These are phyloP conservation scores for Ceratocystis colombiana DNA, from an alignment of 2,329 filamentous ascomycete species.

Conservation along the genomic window DNA sequence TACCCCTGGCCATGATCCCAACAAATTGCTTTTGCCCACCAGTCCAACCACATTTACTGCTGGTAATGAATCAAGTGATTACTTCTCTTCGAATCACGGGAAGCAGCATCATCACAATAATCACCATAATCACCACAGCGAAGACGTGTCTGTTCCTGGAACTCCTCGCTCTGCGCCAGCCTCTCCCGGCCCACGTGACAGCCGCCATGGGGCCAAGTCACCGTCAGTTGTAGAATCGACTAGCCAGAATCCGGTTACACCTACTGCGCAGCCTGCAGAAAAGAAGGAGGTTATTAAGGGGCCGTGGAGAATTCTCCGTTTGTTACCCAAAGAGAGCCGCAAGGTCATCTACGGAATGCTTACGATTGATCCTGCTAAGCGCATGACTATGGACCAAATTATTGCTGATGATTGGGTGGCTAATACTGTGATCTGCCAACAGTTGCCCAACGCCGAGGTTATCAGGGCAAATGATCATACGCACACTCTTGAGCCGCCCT, in stretches of 20 bases:
- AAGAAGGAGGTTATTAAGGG: constrained; percentile 77
- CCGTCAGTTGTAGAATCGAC: constrained; percentile 22
- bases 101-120: constrained; percentile 11
- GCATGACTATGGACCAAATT: constrained; percentile 78
- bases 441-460: constrained; percentile 59
- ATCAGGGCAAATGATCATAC: constrained; percentile 65
- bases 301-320: constrained; percentile 76
- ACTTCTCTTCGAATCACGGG: constrained; percentile 22
- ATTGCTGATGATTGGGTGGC: constrained; percentile 84
- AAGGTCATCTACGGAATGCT: constrained; percentile 90
- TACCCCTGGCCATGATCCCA: constrained; percentile 59
- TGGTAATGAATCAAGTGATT: constrained; percentile 9
- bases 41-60: constrained; percentile 34
- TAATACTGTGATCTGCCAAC: constrained; percentile 71
- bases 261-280: constrained; percentile 31
- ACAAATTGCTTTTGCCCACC: constrained; percentile 41
- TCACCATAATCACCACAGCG: constrained; percentile 7
- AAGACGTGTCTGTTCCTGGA: constrained; percentile 8
- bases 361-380: constrained; percentile 70
- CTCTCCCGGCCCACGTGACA: constrained; percentile 16
- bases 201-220: constrained; percentile 17
- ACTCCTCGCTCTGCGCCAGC: constrained; percentile 21
- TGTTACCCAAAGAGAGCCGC: constrained; percentile 79
- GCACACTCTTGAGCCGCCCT: constrained; percentile 71
- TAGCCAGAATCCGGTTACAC: constrained; percentile 23